A percentile compares a stretch with the other conserved stretches of the same genome.
These are phyloP conservation scores for Tilletia caries DNA, from an alignment of 1,284 basidiomycete species.

Conservation along the genomic window DNA sequence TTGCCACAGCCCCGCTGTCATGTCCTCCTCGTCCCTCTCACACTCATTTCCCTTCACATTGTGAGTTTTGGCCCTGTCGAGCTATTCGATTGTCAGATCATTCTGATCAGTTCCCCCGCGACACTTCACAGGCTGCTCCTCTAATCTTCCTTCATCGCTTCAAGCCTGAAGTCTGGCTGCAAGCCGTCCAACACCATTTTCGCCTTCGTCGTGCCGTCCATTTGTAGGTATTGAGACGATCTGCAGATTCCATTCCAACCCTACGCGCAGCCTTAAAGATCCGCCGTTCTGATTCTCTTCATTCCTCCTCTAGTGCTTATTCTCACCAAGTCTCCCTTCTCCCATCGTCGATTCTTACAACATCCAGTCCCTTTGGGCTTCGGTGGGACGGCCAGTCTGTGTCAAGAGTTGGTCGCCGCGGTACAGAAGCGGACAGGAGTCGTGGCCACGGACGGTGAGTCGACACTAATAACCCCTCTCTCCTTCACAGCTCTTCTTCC, in stretches of 20 bases:
- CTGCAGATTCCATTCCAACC: not conserved
- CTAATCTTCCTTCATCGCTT: slow-evolving; percentile 41
- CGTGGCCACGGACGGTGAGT: slow-evolving; percentile 36
- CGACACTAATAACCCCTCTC: too few relatives aligned
- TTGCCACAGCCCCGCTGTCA: slow-evolving; percentile 52
- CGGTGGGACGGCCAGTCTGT: slow-evolving; percentile 44
- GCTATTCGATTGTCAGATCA: not conserved
- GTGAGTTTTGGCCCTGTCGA: slow-evolving; percentile 4
- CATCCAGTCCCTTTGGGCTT: slow-evolving; percentile 38
- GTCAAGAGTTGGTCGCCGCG: slow-evolving; percentile 31
- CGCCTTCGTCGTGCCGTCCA: slow-evolving; percentile 50
- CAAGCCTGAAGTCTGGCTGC: slow-evolving; percentile 40
- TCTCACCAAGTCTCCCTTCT: slow-evolving; percentile 40
- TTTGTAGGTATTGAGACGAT: slow-evolving; percentile 18
- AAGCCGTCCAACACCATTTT: slow-evolving; percentile 42
- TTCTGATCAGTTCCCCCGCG: not conserved
- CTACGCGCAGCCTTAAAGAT: not conserved
- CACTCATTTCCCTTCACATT: slow-evolving; percentile 46
- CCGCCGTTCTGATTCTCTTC: not conserved
- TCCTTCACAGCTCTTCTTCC: too few relatives aligned
- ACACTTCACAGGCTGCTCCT: slow-evolving; percentile 28
- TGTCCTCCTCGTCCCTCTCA: slow-evolving; percentile 43
- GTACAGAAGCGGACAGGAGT: slow-evolving; percentile 40
- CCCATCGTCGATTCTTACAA: slow-evolving; percentile 43
- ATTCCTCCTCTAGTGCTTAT: slow-evolving; percentile 31